Conservation (phyloP, 352 stramenopile species). For the Pythium insidiosum region DNA sequence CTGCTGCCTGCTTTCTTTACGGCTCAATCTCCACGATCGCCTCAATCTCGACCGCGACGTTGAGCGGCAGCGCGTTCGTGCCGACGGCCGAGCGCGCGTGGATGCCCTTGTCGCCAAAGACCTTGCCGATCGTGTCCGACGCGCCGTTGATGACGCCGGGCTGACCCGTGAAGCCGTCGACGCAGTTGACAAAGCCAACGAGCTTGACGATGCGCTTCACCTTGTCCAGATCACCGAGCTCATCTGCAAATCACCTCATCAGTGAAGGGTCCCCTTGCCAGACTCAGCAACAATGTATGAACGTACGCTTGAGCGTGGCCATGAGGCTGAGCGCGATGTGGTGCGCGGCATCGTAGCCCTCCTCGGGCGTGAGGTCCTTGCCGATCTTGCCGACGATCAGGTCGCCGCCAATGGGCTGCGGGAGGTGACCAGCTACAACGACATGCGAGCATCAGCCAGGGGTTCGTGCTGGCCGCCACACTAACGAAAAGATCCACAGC, state of each 20-base stretch:
- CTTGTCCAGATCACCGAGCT: slow-evolving; percentile 89
- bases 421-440: slow-evolving; percentile 66
- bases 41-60: slow-evolving; percentile 96
- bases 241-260: slow-evolving; percentile 25
- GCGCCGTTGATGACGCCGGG: slow-evolving; percentile 93
- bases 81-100: slow-evolving; percentile 94
- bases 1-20: too few relatives aligned
- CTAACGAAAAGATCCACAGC: too few relatives aligned
- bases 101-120: slow-evolving; percentile 87
- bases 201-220: slow-evolving; percentile 95
- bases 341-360: slow-evolving; percentile 89
- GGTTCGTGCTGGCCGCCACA: too few relatives aligned
- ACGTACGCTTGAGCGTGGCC: slow-evolving; percentile 85
- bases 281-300: background rate
- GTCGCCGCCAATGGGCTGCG: slow-evolving; percentile 54
- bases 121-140: slow-evolving; percentile 90
- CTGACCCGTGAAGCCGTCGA: slow-evolving; percentile 89
- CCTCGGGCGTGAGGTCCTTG: slow-evolving; percentile 79
- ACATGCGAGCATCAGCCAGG: background rate
- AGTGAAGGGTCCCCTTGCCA: background rate
- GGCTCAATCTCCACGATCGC: slow-evolving; percentile 93
- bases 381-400: slow-evolving; percentile 87
- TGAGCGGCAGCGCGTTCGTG: slow-evolving; percentile 94
- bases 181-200: slow-evolving; percentile 95
- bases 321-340: slow-evolving; percentile 87